Evolutionary conservation across 768 basidiomycete genomes (phyloP).

Genomic region (Clitopilus passeckerianus): DNA sequence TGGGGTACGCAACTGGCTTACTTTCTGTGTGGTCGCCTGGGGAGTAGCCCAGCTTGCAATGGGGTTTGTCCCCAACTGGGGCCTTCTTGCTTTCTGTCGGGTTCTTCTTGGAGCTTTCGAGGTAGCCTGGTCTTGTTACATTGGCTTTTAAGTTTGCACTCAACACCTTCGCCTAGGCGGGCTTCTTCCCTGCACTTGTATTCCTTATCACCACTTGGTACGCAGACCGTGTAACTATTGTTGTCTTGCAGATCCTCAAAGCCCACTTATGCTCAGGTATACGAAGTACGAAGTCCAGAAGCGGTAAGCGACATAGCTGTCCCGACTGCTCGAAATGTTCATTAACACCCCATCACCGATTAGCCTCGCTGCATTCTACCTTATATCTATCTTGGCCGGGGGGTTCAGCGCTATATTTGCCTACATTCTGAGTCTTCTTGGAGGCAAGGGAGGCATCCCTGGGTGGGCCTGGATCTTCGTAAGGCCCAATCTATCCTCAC

Average conservation of each 20-base stretch:
- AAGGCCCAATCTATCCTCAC: conserved; percentile 11
- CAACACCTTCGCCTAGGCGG: conserved; percentile 26
- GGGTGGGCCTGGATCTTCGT: conserved; percentile 56
- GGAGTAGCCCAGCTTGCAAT: conserved; percentile 38
- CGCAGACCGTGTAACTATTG: conserved; percentile 1
- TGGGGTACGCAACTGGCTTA: conserved; percentile 35
- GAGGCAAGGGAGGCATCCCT: conserved; percentile 33
- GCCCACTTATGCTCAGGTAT: conserved; percentile 30
- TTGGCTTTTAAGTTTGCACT: not conserved
- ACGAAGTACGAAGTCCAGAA: conserved; percentile 47
- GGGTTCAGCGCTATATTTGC: conserved; percentile 47
- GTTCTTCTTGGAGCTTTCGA: conserved; percentile 38
- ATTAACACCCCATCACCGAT: not conserved
- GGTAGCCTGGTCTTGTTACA: conserved; percentile 16
- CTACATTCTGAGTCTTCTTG: conserved; percentile 35
- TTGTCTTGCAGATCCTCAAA: not conserved
- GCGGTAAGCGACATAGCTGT: conserved; percentile 23
- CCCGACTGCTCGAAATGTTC: not conserved
- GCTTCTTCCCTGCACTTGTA: conserved; percentile 45
- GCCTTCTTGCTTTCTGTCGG: conserved; percentile 31
- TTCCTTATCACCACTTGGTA: conserved; percentile 48
- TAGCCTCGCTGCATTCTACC: conserved; percentile 45
- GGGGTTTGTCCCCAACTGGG: conserved; percentile 42
- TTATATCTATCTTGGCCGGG: conserved; percentile 35
- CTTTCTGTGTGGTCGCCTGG: conserved; percentile 40